These are phyloP conservation scores for Pseudopediastrum boryanum DNA, from an alignment of 139 green algal genomes.

Conservation along the genomic window DNA sequence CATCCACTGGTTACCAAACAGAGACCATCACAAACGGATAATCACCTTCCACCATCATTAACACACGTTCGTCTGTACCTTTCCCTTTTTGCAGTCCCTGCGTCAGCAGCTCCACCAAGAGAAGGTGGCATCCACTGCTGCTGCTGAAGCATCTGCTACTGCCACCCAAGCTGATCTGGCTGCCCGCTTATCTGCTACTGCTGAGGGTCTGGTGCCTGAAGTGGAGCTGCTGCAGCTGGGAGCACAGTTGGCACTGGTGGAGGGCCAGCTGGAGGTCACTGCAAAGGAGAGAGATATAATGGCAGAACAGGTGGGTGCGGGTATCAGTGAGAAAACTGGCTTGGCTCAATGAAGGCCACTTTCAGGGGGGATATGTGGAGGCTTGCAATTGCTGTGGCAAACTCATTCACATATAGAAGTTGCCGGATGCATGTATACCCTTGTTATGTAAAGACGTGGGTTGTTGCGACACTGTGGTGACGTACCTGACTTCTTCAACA, in stretches of 20 bases:
- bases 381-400: no score
- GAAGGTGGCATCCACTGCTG: slow-evolving; percentile 5
- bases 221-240: background rate
- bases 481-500: no score
- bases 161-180: slow-evolving; percentile 11
- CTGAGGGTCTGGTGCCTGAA: background rate
- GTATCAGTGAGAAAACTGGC: background rate
- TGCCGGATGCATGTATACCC: no score
- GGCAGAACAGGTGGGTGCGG: slow-evolving; percentile 27
- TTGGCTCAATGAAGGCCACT: no score
- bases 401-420: no score
- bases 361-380: no score
- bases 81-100: slow-evolving; percentile 1
- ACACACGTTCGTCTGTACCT: no score
- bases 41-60: no score
- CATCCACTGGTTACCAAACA: no score
- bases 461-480: no score
- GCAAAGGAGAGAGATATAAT: slow-evolving; percentile 22
- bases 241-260: slow-evolving; percentile 6
- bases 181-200: background rate
- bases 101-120: slow-evolving; percentile 36
- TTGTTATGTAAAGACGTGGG: no score
- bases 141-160: background rate
- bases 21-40: no score
- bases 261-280: slow-evolving; percentile 29